These are phyloP conservation scores for Rubia peregrina DNA, from an alignment of 305 asterid genomes.

Conservation along the genomic window DNA sequence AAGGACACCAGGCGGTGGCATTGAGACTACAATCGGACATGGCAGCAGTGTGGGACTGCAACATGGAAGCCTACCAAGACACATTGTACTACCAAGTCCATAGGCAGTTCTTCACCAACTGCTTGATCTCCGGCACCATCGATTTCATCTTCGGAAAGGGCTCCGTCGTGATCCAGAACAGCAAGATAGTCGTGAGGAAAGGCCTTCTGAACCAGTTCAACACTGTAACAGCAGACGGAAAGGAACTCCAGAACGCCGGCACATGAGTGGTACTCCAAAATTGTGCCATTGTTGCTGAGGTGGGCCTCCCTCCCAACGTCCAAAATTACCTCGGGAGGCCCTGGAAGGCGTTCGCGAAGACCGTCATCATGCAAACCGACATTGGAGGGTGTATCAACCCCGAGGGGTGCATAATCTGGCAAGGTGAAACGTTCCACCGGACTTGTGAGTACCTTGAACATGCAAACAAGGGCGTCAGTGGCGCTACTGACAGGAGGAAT, in stretches of 20 bases:
- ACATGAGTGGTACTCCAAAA: slow-evolving; percentile 59
- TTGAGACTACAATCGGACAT: slow-evolving; percentile 38
- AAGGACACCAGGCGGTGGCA: slow-evolving; percentile 72
- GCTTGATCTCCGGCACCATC: slow-evolving; percentile 59
- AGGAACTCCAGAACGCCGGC: slow-evolving; percentile 22
- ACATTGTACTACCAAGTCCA: slow-evolving; percentile 51
- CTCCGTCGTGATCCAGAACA: slow-evolving; percentile 47
- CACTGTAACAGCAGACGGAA: slow-evolving; percentile 70
- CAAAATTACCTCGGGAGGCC: slow-evolving; percentile 49
- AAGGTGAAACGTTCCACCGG: slow-evolving; percentile 23
- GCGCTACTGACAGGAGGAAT: slow-evolving; percentile 29
- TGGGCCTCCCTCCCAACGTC: slow-evolving; percentile 15
- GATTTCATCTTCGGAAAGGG: slow-evolving; percentile 84
- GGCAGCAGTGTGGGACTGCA: slow-evolving; percentile 58
- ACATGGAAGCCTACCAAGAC: slow-evolving; percentile 66
- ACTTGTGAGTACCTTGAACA: slow-evolving; percentile 37
- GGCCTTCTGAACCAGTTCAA: slow-evolving; percentile 31
- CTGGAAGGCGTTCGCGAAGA: slow-evolving; percentile 36
- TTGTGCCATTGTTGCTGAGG: slow-evolving; percentile 52
- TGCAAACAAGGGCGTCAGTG: slow-evolving; percentile 50
- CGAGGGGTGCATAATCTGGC: slow-evolving; percentile 41
- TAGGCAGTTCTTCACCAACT: slow-evolving; percentile 58
- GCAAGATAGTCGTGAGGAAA: slow-evolving; percentile 46
- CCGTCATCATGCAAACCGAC: slow-evolving; percentile 46
- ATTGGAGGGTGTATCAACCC: slow-evolving; percentile 55